Conservation (phyloP, 2,329 filamentous ascomycete species). For the Cladosporium cucumerinum region DNA sequence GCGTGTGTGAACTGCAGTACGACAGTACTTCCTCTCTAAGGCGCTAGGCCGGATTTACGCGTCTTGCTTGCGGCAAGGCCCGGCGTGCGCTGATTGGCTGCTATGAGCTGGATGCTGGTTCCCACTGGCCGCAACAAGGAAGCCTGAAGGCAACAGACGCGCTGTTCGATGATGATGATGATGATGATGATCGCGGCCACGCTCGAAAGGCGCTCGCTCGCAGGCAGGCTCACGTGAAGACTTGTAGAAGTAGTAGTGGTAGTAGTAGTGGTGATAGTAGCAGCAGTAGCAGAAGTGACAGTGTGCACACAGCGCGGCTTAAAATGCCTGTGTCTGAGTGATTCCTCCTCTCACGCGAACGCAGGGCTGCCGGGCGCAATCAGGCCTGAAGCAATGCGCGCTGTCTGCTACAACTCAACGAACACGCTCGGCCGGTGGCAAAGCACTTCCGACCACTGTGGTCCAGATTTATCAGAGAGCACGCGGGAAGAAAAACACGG, state of each 20-base stretch:
- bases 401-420: conserved; percentile 15
- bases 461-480: conserved; percentile 14
- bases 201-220: conserved; percentile 13
- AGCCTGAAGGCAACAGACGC: conserved; percentile 5
- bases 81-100: conserved; percentile 12
- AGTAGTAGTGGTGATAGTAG: neutral
- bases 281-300: conserved; percentile 8
- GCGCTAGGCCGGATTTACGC: conserved; percentile 12
- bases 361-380: conserved; percentile 15
- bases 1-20: neutral
- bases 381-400: conserved; percentile 10
- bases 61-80: conserved; percentile 6
- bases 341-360: conserved; percentile 9
- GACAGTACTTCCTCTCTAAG: conserved; percentile 10
- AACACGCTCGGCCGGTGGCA: neutral
- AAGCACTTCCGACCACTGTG: conserved; percentile 3
- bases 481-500: neutral
- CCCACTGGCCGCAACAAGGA: neutral
- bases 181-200: conserved; percentile 8
- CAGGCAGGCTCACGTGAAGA: conserved; percentile 14
- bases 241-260: neutral
- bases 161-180: neutral
- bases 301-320: conserved; percentile 16
- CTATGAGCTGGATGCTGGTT: neutral
- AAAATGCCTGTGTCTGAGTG: conserved; percentile 16